Evolutionary conservation across 345 rosid genomes (phyloP).

Genomic region (Syzygium aqueum): DNA sequence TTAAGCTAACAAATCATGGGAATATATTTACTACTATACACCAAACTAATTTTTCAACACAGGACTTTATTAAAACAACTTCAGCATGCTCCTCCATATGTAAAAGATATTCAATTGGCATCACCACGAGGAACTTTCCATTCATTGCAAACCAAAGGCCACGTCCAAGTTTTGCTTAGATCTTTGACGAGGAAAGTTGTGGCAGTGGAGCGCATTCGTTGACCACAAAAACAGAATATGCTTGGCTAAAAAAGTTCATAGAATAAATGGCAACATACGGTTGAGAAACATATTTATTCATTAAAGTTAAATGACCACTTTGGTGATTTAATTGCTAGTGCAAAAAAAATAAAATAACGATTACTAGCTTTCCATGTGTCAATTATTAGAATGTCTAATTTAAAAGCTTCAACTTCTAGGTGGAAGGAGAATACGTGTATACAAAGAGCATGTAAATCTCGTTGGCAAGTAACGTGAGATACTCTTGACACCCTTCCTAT

Average conservation of each 20-base stretch:
- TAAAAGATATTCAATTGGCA: background rate
- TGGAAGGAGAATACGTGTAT: background rate
- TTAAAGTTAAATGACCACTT: background rate
- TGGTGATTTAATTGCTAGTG: background rate
- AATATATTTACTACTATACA: accelerated
- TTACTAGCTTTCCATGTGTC: background rate
- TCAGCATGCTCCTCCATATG: background rate
- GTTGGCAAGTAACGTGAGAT: background rate
- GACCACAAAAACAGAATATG: background rate
- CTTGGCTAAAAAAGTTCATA: background rate
- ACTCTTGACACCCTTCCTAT: background rate
- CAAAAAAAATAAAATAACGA: background rate
- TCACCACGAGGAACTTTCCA: background rate
- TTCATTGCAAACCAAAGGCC: background rate
- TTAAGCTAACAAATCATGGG: accelerated
- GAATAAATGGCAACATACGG: background rate
- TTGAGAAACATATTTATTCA: background rate
- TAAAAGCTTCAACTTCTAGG: background rate
- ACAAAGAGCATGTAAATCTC: too few relatives aligned
- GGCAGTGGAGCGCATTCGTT: background rate
- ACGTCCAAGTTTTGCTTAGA: background rate
- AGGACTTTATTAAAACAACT: too few relatives aligned
- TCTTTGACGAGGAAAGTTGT: background rate
- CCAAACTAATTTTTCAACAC: background rate
- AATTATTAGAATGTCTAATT: background rate